Evolutionary conservation across 768 basidiomycete genomes (phyloP), one percentile per base, ranked within the genome.

Genomic region (Tricholoma sp.): DNA sequence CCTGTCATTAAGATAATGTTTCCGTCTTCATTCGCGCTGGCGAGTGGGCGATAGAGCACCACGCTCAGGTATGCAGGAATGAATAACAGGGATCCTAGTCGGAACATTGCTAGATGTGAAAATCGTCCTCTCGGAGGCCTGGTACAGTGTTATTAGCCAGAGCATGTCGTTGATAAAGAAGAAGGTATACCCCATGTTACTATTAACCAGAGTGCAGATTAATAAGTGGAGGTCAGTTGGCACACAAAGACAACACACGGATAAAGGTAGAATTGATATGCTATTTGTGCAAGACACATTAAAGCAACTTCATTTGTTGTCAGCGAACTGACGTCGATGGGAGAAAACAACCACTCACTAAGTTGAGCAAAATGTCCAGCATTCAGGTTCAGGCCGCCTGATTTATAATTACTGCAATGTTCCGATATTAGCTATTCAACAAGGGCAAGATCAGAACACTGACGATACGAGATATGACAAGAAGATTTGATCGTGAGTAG

Each of bases 241-340:
- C 41, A 52, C 45, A 53, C 19, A 27, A 34, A 37, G 41, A 79
- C 90, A 50, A 50, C 47, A 71, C 66, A 93, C 89, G 91, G 91
- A 77, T 94, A 94, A 34, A 92, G 79, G 66, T 91, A 85, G 67
- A 93, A 94, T 66, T 94, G 94, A 67, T 94, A 96, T 35, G 86
- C 84, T 52, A 97, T 89, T 70, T 95, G 94, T 59, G 86, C 90
- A n/a, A 94, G 78, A 71, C 92, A 95, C 94, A 97, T 96, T 56
- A 96, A 64, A 5, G 91, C 91, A 67, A 91, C 91, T 93, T 61
- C 9, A 61, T 14, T n/a, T 56, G 41, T 55, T 45, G 19, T 61
- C 27, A 63, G 47, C 37, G 19, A 52, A 43, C 14, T 43, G 29
- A 45, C 22, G 6, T 3, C 5, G 18, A n/a, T 24, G 41, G 51